A percentile compares a stretch with the other conserved stretches of the same genome.
Conservation (phyloP, 2,329 filamentous ascomycete species). For the Phaeosphaeria sp. region DNA sequence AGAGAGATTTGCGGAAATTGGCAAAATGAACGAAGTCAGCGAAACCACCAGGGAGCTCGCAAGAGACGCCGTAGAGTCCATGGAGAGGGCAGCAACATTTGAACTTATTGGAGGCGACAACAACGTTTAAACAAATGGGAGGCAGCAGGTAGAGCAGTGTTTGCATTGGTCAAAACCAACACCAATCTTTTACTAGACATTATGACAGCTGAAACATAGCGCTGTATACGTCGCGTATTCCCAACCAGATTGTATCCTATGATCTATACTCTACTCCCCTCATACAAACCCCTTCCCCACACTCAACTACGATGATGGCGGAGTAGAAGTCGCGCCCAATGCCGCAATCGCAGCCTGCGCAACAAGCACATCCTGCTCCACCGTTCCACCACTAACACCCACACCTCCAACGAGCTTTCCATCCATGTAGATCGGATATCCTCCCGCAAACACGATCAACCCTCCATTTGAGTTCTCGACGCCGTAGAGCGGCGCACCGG, state of each 20-base stretch:
- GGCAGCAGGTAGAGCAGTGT: no score
- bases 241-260: neutral
- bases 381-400: conserved; percentile 37
- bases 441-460: conserved; percentile 37
- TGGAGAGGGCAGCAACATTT: conserved; percentile 39
- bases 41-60: conserved; percentile 32
- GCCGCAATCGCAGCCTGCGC: conserved; percentile 23
- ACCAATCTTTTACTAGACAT: neutral
- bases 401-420: conserved; percentile 36
- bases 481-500: conserved; percentile 26
- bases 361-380: conserved; percentile 34
- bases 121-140: no score
- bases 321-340: conserved; percentile 20
- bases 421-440: conserved; percentile 32
- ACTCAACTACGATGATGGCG: neutral
- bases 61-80: conserved; percentile 30
- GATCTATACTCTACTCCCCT: neutral
- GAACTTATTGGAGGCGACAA: conserved; percentile 7
- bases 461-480: conserved; percentile 38
- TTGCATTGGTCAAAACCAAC: no score
- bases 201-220: neutral
- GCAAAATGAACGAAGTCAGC: conserved; percentile 23
- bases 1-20: conserved; percentile 34
- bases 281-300: neutral
- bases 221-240: neutral